Evolutionary conservation across 2,329 filamentous ascomycete species (phyloP), one percentile per base, ranked within the genome.

Genomic region (Neofusicoccum sp.): DNA sequence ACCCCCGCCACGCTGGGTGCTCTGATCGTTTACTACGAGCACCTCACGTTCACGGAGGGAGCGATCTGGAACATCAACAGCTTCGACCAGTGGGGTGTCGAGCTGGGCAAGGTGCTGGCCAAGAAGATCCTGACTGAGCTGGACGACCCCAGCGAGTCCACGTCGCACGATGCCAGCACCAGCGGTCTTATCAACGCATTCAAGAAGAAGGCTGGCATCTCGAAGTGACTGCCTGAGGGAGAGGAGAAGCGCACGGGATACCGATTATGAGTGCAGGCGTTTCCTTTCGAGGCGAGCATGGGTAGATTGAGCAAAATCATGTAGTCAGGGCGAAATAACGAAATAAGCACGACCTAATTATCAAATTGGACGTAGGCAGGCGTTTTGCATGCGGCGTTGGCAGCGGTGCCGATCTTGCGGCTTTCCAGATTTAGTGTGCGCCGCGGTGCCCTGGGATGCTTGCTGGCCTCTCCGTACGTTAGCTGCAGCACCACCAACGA

Each of bases 61-160:
- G 93, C 93, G 57, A 84, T 99, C 75, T 99, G 95, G 95, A 96
- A 98, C 81, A 96, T 99, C 83, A 99, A 99, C 86, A 92, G 89
- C 72, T 99, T 98, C 74, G 95, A 99, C 80, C 95, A 99, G 83
- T 99, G 95, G 95, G 95, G 95, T 79, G 95, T 99, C 45, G 95
- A 99, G 84, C 82, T 99, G 64, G 95, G 95, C 76, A 99, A 99
- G 88, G 87, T 89, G 41, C 82, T 99, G 67, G 95, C 95, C 64
- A 98, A 84, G 78, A 82, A 82, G 73, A 84, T 78, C 62, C 73
- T 79, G 65, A 76, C 79, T 71, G 95, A 99, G 83, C 84, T 99
- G 62, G 92, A 97, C 66, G 84, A 88, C 73, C 77, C 84, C n/a
- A 90, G 86, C 63, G 86, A 85, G 68, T 87, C 87, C 59, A 80